A percentile compares a stretch with the other conserved stretches of the same genome.
These are phyloP conservation scores for Blastocystis sp. DNA, from an alignment of 352 stramenopile species.

Conservation along the genomic window DNA sequence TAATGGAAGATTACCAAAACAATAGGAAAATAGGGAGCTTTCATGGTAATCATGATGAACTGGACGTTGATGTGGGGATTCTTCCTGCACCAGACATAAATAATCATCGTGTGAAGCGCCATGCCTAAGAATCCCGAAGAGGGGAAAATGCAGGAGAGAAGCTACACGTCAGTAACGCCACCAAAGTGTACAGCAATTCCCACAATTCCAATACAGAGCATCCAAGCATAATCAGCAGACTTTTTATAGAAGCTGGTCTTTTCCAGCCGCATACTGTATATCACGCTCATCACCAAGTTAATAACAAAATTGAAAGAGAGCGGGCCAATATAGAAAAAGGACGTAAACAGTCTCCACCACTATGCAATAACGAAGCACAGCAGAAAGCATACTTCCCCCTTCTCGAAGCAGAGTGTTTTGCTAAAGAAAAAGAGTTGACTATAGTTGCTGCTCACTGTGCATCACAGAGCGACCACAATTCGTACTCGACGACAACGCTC, in stretches of 20 bases:
- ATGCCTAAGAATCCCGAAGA: slow-evolving; percentile 46
- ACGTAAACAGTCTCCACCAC: slow-evolving; percentile 61
- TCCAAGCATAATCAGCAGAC: slow-evolving; percentile 42
- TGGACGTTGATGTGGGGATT: slow-evolving; percentile 60
- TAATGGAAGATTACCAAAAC: slow-evolving; percentile 19
- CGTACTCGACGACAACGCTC: background rate
- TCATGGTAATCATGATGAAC: slow-evolving; percentile 59
- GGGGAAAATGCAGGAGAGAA: slow-evolving; percentile 46
- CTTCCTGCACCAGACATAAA: slow-evolving; percentile 59
- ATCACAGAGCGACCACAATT: background rate
- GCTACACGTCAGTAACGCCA: background rate
- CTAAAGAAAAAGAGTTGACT: slow-evolving; percentile 55
- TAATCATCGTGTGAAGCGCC: slow-evolving; percentile 52
- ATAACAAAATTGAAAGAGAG: slow-evolving; percentile 57
- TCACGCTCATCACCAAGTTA: slow-evolving; percentile 12
- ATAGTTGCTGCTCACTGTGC: background rate
- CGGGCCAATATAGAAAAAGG: slow-evolving; percentile 56
- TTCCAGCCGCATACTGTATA: slow-evolving; percentile 48
- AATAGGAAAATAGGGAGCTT: slow-evolving; percentile 36
- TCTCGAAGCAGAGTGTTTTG: slow-evolving; percentile 44
- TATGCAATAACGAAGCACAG: background rate
- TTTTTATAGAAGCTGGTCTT: slow-evolving; percentile 60
- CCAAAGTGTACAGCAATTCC: background rate
- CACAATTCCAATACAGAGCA: slow-evolving; percentile 30
- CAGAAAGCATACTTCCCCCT: background rate